Evolutionary conservation across 164 flowering plant genomes (phyloP).

Genomic region (Litsea cubeba): DNA sequence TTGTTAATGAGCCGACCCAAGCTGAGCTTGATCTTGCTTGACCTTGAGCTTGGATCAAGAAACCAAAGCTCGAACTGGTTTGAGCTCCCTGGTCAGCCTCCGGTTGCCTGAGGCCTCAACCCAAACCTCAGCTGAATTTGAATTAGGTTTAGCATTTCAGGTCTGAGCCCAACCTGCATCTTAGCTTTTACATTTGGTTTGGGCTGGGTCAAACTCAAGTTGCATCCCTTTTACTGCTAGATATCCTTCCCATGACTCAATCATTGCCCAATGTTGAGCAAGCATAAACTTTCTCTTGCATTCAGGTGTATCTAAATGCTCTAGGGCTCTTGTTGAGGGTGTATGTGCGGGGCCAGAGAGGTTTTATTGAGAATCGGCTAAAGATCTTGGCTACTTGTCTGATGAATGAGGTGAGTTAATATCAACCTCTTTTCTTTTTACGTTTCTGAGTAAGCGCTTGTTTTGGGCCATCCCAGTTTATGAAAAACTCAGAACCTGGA

Average conservation of each 20-base stretch:
- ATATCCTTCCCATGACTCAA: not conserved
- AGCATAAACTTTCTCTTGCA: conserved; percentile 1
- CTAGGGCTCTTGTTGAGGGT: conserved; percentile 69
- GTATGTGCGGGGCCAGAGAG: conserved; percentile 46
- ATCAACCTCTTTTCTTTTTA: not conserved
- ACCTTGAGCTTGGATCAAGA: too few species aligned
- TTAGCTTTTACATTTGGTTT: too few species aligned
- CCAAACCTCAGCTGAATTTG: too few species aligned
- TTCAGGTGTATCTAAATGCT: conserved; percentile 83
- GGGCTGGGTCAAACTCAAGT: too few species aligned
- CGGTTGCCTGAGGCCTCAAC: too few species aligned
- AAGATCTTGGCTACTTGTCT: conserved; percentile 40
- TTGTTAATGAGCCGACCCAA: too few species aligned
- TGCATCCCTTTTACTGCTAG: not conserved
- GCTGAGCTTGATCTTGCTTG: too few species aligned
- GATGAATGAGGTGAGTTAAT: conserved; percentile 54
- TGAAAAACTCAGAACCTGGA: not conserved
- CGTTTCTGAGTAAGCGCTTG: not conserved
- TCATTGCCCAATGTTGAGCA: not conserved
- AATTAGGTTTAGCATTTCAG: too few species aligned
- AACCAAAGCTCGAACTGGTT: too few species aligned
- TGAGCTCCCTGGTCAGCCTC: too few species aligned
- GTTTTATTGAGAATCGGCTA: conserved; percentile 49
- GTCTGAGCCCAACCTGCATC: too few species aligned
- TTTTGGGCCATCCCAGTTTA: not conserved